These are phyloP conservation scores for Houttuynia cordata DNA, from an alignment of 164 flowering plant species.

Conservation along the genomic window DNA sequence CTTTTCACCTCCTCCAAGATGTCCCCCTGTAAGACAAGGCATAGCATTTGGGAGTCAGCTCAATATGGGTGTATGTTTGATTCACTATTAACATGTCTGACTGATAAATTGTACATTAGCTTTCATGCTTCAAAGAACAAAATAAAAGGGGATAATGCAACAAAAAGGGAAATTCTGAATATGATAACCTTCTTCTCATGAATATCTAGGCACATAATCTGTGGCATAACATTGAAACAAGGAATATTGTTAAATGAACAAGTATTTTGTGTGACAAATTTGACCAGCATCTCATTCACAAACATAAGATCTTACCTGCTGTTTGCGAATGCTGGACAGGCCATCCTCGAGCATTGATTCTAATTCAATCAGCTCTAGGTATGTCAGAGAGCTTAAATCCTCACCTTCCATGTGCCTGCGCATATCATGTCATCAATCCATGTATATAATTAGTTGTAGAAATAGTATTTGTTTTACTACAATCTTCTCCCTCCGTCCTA, in stretches of 20 bases:
- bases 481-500: too few species aligned
- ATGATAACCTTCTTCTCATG: constrained; percentile 26
- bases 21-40: constrained; percentile 9
- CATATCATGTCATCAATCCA: too few species aligned
- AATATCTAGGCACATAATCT: constrained; percentile 24
- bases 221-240: constrained; percentile 3
- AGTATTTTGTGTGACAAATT: background rate
- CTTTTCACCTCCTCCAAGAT: constrained; percentile 48
- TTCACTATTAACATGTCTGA: too few species aligned
- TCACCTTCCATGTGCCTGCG: constrained; percentile 78
- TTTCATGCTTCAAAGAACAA: background rate
- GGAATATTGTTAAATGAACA: background rate
- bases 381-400: constrained; percentile 44
- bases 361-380: constrained; percentile 40
- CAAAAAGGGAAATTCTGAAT: background rate
- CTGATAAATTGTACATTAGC: too few species aligned
- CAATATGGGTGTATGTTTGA: too few species aligned
- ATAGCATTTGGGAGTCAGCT: background rate
- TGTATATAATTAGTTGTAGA: too few species aligned
- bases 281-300: too few species aligned
- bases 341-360: constrained; percentile 66
- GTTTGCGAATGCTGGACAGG: constrained; percentile 26
- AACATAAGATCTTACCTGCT: constrained; percentile 16
- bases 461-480: too few species aligned
- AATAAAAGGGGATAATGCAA: background rate